Base-by-base conservation (phyloP, 495 filamentous ascomycete species). In the Articulospora tetracladia region DNA sequence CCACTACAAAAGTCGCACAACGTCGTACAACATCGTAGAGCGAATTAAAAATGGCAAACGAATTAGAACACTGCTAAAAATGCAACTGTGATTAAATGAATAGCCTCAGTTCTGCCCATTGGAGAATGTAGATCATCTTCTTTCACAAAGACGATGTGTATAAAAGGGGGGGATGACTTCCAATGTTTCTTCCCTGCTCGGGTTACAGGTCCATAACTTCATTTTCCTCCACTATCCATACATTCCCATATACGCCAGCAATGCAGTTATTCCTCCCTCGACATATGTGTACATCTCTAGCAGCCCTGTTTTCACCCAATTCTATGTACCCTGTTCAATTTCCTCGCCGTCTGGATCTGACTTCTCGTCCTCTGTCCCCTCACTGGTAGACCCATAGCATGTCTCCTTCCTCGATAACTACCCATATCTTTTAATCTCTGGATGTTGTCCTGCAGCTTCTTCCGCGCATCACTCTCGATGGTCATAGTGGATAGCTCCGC, bases 401-500 rank as follows among this genome's bases (percentile, higher is more conserved):
- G 94, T 61, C 95, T 77, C 71, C 90, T 83, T 55, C 94, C 94
- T 36, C 95, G 78, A 73, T 96, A 96, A 13, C 89, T 85, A 32
- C 93, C 93, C 75, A 96, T 96, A 71, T 97, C 93, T 69, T 88
- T 86, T 71, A 98, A 68, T 32, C 94, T 81, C 67, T 80, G 81
- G 65, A 98, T 96, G 68, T 98, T 90, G 28, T 96, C 91, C 64
- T 83, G 74, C 41, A 96, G 65, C 54, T 90, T 77, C 70, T 86
- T 79, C 69, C 85, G 77, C 59, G 96, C 77, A 64, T 98, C 93
- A 67, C 90, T 96, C 72, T 98, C 95, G 61, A 96, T 91, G 44
- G 87, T 95, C 92, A 98, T 92, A 12, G 85, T 86, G 7, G 93
- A 90, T 39, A 98, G 78, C 67, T 92, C 89, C 44, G 86, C 85